phyloP scores from a whole-genome alignment of 164 flowering plant species.

The Vitis cinerea region DNA sequence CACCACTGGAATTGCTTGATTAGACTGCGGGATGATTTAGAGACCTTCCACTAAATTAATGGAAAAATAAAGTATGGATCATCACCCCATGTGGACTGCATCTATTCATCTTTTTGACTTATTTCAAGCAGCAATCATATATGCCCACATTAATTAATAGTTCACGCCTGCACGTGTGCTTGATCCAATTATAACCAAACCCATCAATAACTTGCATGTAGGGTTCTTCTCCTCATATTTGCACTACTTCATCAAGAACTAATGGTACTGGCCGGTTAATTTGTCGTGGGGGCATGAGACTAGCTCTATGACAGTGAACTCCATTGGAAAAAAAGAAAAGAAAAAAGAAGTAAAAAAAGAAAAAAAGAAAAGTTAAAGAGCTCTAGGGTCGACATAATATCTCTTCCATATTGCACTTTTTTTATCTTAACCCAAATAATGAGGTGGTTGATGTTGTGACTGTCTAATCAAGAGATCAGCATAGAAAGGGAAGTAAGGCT shows the following conservation, averaged over 20 bases:
- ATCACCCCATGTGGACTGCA: neutral
- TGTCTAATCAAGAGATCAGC: slow-evolving; percentile 9
- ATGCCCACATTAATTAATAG: neutral
- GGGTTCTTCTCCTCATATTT: neutral
- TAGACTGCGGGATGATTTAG: neutral
- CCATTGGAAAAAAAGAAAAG: too few relatives aligned
- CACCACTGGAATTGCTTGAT: neutral
- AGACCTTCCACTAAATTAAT: neutral
- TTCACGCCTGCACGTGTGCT: neutral
- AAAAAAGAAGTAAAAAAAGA: neutral
- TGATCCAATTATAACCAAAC: neutral
- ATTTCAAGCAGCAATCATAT: neutral
- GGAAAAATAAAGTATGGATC: neutral
- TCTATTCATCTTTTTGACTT: neutral
- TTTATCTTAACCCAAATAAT: neutral
- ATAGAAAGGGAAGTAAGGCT: neutral
- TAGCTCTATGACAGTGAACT: neutral
- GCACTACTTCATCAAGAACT: neutral
- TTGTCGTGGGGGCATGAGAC: too few relatives aligned
- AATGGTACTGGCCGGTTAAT: too few relatives aligned
- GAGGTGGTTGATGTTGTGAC: neutral
- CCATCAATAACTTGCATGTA: neutral
- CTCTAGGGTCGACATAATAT: neutral
- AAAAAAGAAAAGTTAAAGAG: neutral
- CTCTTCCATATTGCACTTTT: neutral